Evolutionary conservation across 78 protist species (phyloP).

Genomic region (Dictyostelium purpureum): DNA sequence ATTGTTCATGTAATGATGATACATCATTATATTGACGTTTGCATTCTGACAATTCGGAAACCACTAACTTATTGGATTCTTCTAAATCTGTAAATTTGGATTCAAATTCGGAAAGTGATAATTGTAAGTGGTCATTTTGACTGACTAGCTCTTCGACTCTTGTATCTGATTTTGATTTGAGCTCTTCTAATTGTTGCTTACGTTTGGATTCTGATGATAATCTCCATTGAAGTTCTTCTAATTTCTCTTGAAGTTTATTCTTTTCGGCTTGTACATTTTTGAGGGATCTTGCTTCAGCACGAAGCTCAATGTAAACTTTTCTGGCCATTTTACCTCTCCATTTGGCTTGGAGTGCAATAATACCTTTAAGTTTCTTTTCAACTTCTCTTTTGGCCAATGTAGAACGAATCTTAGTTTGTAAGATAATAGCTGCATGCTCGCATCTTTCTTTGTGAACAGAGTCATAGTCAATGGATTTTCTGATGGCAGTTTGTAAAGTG

Average conservation of each 20-base stretch:
- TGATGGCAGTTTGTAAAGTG: background rate
- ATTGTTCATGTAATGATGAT: background rate
- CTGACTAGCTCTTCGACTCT: background rate
- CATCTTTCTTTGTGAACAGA: background rate
- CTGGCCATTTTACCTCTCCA: constrained; percentile 82
- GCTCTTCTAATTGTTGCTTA: constrained; percentile 57
- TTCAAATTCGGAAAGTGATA: background rate
- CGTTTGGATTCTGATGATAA: constrained; percentile 28
- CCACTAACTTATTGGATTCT: background rate
- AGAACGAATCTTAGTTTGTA: constrained; percentile 57
- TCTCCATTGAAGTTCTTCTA: constrained; percentile 74
- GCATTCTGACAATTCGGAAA: background rate
- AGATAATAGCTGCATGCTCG: background rate
- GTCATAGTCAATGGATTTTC: background rate
- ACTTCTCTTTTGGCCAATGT: background rate
- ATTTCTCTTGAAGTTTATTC: constrained; percentile 70
- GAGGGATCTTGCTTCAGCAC: constrained; percentile 71
- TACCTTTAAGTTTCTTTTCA: background rate
- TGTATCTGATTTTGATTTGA: constrained; percentile 2
- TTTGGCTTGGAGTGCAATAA: constrained; percentile 29
- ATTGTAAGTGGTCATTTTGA: background rate
- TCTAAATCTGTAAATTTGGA: background rate
- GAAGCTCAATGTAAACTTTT: constrained; percentile 4
- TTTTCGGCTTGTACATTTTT: constrained; percentile 44
- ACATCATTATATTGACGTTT: background rate